phyloP scores from a whole-genome alignment of 2,329 filamentous ascomycete species.

The Coniochaeta prunicola region DNA sequence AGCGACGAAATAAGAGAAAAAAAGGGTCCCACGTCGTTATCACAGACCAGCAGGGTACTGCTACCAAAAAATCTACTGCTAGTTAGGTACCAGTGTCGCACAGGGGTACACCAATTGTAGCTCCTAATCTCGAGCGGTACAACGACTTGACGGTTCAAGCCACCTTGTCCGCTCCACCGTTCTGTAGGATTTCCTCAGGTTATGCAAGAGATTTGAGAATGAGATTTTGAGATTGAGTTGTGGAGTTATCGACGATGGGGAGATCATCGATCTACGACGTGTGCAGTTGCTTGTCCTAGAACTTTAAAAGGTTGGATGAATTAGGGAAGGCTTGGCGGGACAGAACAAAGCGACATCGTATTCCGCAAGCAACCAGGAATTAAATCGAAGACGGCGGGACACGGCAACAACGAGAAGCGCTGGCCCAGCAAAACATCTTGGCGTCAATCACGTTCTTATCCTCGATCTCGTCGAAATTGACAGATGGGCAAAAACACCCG shows the following conservation, averaged over 20 bases:
- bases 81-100: background rate
- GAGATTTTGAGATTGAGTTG: background rate
- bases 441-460: background rate
- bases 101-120: background rate
- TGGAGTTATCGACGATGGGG: background rate
- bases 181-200: background rate
- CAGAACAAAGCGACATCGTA: background rate
- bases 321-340: background rate
- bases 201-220: background rate
- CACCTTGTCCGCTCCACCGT: background rate
- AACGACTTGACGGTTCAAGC: background rate
- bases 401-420: background rate
- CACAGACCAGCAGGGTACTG: background rate
- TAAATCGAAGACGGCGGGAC: background rate
- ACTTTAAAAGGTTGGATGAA: background rate
- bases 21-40: slow-evolving; percentile 1
- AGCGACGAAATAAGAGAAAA: background rate
- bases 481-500: background rate
- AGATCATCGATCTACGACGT: background rate
- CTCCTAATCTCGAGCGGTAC: background rate
- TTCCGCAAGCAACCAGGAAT: background rate
- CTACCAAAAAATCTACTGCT: background rate
- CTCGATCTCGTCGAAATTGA: background rate
- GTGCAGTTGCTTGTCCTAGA: no score
- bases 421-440: background rate